Conservation (phyloP, 306 rosid species). For the Vachellia collinsii region DNA sequence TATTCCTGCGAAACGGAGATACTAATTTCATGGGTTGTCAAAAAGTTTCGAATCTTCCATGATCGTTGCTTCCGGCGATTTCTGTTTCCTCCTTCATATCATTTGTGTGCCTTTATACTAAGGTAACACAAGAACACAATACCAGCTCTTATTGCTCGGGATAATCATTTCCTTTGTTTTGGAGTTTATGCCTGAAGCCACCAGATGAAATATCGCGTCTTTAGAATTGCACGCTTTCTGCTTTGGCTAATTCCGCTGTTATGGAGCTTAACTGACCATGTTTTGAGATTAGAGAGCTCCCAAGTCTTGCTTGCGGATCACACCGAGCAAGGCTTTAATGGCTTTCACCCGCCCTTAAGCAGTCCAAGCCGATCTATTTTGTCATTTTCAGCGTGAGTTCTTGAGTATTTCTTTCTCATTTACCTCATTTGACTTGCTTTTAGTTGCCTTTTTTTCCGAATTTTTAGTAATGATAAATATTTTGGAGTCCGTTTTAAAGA, state of each 20-base stretch:
- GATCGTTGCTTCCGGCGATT: slow-evolving; percentile 4
- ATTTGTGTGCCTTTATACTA: background rate
- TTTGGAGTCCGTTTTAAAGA: background rate
- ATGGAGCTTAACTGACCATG: slow-evolving; percentile 12
- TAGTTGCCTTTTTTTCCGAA: background rate
- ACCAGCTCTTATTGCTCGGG: background rate
- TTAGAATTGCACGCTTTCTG: slow-evolving; percentile 5
- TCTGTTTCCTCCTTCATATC: background rate
- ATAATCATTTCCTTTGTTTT: background rate
- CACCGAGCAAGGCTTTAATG: background rate
- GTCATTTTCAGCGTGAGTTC: slow-evolving; percentile 55
- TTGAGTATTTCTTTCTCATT: background rate
- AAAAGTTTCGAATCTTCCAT: slow-evolving; percentile 48
- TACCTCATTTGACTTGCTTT: background rate
- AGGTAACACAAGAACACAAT: background rate
- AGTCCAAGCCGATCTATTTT: slow-evolving; percentile 54
- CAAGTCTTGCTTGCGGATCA: slow-evolving; percentile 18
- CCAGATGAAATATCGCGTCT: slow-evolving; percentile 38
- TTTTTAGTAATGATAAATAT: background rate
- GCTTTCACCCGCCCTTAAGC: slow-evolving; percentile 26
- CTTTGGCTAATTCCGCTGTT: slow-evolving; percentile 11
- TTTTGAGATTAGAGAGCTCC: background rate
- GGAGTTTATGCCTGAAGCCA: background rate
- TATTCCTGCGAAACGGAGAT: slow-evolving; percentile 15
- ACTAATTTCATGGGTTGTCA: slow-evolving; percentile 32